Base-by-base conservation (phyloP, 495 filamentous ascomycete genomes). In the Pseudevernia furfuracea region DNA sequence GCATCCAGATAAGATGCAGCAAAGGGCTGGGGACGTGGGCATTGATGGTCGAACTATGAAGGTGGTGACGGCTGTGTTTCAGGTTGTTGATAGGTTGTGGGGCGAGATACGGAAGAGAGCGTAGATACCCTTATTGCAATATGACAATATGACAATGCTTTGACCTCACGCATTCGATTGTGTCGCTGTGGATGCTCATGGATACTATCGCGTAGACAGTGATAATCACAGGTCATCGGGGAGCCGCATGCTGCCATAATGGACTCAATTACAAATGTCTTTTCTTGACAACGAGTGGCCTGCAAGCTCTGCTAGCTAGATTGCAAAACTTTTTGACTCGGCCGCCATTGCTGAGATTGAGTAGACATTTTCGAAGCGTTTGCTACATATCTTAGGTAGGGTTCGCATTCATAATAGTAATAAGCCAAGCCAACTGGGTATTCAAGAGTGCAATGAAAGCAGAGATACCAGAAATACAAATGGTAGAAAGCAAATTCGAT, bases 1-100 rank as follows among this genome's bases (percentile, higher is more conserved):
- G 94, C 94, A 99, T 82, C 94, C 94, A 14, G 94, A 99, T 75
- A 99, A 97, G 80, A 89, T 97, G 39, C 91, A 96, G 79, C 95
- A 97, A 76, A 83, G 86, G 56, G 85, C 92, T 68, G 89, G 91
- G 3, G 84, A 81, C 0, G 74, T 81, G 63, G 80, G 82, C 8
- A 76, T 89, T 49, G 85, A 90, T 53, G 84, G 88, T 23, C 75
- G 79, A 4, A 84, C 86, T 2, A 81, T 95, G 73, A 87, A 87
- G 75, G 82, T 82, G 58, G 89, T 97, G 21, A 98, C 92, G 17
- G 87, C 88, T 9, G 87, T 96, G 14, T 98, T 98, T 70, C 93
- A 97, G 78, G 85, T 89, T 55, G 80, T 98, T 60, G 94, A 97
- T 80, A 74, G 77, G 46, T 73, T 98, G 74, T 96, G 91, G 89